Base-by-base conservation (phyloP, 371 early-diverging fungal genomes). In the Haplosporangium sp. region DNA sequence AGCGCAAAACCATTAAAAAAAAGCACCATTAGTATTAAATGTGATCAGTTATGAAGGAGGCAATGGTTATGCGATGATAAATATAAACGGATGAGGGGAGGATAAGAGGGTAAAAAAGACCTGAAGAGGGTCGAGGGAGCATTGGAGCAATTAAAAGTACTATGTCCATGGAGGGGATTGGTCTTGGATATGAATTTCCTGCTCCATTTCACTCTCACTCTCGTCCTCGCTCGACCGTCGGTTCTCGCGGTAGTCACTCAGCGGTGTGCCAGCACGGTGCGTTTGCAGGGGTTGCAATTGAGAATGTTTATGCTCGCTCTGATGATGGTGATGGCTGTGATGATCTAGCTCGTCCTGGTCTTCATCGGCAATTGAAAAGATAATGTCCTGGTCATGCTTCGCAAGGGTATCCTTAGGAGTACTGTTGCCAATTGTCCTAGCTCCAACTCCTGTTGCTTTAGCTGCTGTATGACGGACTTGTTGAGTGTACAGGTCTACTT, bases 181-280 rank as follows among this genome's bases (percentile, higher is more conserved):
- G n/a, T 29, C 8, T 18, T 38, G 36, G 29, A 58, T 29, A 13
- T 59, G 59, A 12, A 20, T 23, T 29, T 71, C 72, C 59, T 67
- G 77, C 41, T 77, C 77, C 77, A 77, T 77, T 59, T 77, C 77
- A 14, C 37, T 62, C 60, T 77, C 77, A 23, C 77, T 77, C 42
- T 77, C 76, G 37, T 75, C 67, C 6, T 55, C 64, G 36, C 50
- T 51, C 37, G 21, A 9, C 16, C 40, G 53, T 2, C 72, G 67
- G 54, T 71, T 77, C 36, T 71, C 50, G 46, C 64, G 71, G 38
- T 77, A 77, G 21, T 37, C 55, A 38, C 53, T 64, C 14, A 77
- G 42, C 1, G 77, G 77, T 16, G 77, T 71, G 6, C 77, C 77
- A 5, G 77, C 62, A 6, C 73, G 62, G 4, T 63, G 67, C 21